These are phyloP conservation scores for Streptanthus diversifolius DNA, from an alignment of 345 rosid species.

Conservation along the genomic window DNA sequence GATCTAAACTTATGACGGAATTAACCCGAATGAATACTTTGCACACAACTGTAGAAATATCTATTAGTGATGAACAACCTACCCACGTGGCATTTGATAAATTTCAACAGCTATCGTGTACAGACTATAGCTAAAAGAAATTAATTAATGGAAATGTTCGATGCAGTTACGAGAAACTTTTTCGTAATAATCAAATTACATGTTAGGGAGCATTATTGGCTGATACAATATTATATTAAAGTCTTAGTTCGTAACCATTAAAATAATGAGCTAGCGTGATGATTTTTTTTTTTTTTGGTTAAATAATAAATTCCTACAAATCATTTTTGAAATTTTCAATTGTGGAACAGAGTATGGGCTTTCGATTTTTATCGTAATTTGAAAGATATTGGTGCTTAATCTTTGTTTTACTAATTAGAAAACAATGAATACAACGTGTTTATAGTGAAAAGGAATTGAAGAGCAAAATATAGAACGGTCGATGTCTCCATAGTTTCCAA, in stretches of 20 bases:
- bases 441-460: neutral
- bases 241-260: neutral
- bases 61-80: slow-evolving; percentile 5
- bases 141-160: neutral
- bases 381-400: neutral
- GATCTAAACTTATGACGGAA: neutral
- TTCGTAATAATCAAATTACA: neutral
- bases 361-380: neutral
- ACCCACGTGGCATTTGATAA: slow-evolving; percentile 16
- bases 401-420: neutral
- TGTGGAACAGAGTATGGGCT: slow-evolving; percentile 4
- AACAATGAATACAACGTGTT: neutral
- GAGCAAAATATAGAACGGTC: neutral
- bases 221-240: neutral
- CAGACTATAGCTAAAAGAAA: neutral
- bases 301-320: neutral
- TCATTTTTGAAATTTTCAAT: neutral
- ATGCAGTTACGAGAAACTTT: slow-evolving; percentile 4
- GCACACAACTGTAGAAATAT: neutral
- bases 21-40: neutral
- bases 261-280: slow-evolving; percentile 9
- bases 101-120: neutral
- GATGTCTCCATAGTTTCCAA: neutral
- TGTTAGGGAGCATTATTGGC: slow-evolving; percentile 21
- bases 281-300: neutral